Evolutionary conservation across 176 grass and related monocot genomes (phyloP).

Genomic region (Avena atlantica): DNA sequence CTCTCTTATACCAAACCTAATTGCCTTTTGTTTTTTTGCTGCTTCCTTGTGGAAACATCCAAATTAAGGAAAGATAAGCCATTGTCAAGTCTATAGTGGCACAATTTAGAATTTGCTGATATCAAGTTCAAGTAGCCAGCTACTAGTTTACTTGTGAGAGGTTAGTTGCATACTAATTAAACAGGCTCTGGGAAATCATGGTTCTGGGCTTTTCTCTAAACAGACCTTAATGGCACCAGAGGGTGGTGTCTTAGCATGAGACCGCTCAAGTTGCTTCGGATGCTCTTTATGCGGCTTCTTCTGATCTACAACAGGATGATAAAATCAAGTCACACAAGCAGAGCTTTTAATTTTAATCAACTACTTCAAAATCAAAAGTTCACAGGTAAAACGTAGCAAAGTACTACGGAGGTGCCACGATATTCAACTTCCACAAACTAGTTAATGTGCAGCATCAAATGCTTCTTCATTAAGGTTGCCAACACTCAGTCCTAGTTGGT

Average conservation of each 20-base stretch:
- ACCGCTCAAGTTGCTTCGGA: conserved; percentile 46
- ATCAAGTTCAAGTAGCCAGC: conserved; percentile 15
- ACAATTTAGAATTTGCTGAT: neutral
- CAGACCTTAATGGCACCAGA: conserved; percentile 51
- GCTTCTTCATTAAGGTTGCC: neutral
- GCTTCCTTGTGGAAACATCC: neutral
- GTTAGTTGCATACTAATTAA: conserved; percentile 5
- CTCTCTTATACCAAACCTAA: neutral
- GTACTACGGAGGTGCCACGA: neutral
- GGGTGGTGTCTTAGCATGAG: conserved; percentile 42
- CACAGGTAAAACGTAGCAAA: neutral
- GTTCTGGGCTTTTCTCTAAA: conserved; percentile 31
- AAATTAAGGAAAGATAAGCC: neutral
- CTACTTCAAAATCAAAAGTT: neutral
- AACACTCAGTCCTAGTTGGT: neutral
- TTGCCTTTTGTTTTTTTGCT: neutral
- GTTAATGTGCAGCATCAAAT: neutral
- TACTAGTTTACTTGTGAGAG: neutral
- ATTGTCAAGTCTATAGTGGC: neutral
- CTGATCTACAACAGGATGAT: conserved; percentile 51
- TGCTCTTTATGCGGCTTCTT: conserved; percentile 48
- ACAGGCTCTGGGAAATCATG: conserved; percentile 16
- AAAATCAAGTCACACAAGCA: conserved; percentile 17
- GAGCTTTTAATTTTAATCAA: neutral
- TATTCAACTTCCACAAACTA: conserved; percentile 32